Percentiles rank a stretch among this genome's conserved stretches.
Conservation (phyloP, 164 flowering plant genomes). For the Pachysandra terminalis region DNA sequence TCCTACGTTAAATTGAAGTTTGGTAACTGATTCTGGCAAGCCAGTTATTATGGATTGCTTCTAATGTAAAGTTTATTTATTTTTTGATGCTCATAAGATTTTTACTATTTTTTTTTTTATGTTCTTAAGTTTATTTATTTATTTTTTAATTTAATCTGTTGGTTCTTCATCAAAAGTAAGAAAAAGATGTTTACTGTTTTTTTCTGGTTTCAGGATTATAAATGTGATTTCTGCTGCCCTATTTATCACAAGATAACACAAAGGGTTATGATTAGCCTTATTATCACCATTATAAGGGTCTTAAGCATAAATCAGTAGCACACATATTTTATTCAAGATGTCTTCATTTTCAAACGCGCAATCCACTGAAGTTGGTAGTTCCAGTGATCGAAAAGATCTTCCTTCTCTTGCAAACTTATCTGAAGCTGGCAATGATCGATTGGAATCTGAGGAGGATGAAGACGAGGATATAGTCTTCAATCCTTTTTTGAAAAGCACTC, state of each 20-base stretch:
- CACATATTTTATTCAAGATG: constrained; percentile 12
- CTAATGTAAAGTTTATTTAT: too few relatives aligned
- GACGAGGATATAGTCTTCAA: constrained; percentile 72
- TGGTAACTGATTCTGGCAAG: too few relatives aligned
- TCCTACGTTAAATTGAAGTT: too few relatives aligned
- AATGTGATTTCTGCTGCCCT: too few relatives aligned
- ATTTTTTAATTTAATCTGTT: too few relatives aligned
- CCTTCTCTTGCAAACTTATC: constrained; percentile 1
- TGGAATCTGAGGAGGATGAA: constrained; percentile 35
- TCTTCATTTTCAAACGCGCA: not conserved
- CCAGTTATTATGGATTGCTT: too few relatives aligned
- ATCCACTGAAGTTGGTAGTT: constrained; percentile 3
- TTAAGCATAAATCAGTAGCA: not conserved
- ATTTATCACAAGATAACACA: not conserved
- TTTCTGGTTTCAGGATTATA: too few relatives aligned
- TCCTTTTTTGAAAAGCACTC: constrained; percentile 52
- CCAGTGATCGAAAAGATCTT: constrained; percentile 3
- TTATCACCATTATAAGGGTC: not conserved
- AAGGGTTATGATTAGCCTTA: not conserved
- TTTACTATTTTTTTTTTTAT: too few relatives aligned
- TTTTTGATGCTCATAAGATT: too few relatives aligned
- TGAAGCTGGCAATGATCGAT: constrained; percentile 11
- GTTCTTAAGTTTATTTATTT: too few relatives aligned
- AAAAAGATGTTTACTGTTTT: too few relatives aligned
- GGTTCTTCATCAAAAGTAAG: too few relatives aligned